A percentile compares a stretch with the other conserved stretches of the same genome.
Conservation (phyloP, 1,139 yeast genomes). For the Arxiozyma slooffiae region DNA sequence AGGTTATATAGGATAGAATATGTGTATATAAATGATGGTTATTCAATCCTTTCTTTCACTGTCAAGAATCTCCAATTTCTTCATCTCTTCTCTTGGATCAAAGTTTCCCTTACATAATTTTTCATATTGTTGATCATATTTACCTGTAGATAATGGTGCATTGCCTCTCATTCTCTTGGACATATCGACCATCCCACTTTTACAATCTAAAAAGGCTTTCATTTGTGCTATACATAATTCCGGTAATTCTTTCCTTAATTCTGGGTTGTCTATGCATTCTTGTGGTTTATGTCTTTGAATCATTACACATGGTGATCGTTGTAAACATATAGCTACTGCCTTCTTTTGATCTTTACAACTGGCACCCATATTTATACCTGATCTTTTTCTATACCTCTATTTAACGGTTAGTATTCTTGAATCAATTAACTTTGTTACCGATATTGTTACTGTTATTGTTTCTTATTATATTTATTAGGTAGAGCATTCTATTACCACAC, state of each 20-base stretch:
- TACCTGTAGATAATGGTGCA: slow-evolving; percentile 87
- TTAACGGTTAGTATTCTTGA: neutral
- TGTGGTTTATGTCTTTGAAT: slow-evolving; percentile 84
- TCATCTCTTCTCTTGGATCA: slow-evolving; percentile 71
- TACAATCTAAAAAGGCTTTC: slow-evolving; percentile 80
- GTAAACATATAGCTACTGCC: slow-evolving; percentile 89
- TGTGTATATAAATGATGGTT: neutral
- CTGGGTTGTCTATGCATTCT: slow-evolving; percentile 76
- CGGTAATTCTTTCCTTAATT: slow-evolving; percentile 65
- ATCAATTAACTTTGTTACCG: neutral
- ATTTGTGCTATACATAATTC: slow-evolving; percentile 81
- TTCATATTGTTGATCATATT: slow-evolving; percentile 76
- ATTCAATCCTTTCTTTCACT: slow-evolving; percentile 16
- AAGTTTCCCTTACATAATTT: slow-evolving; percentile 72
- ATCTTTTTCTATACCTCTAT: neutral
- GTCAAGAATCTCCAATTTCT: slow-evolving; percentile 41
- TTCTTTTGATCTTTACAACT: slow-evolving; percentile 91
- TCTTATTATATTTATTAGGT: too few species aligned
- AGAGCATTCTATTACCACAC: too few species aligned
- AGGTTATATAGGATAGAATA: too few species aligned
- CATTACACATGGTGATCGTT: slow-evolving; percentile 92
- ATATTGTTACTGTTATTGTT: too few species aligned
- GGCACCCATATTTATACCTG: slow-evolving; percentile 25
- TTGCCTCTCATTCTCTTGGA: slow-evolving; percentile 87
- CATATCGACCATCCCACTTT: slow-evolving; percentile 78